Evolutionary conservation across 176 grass and related monocot genomes (phyloP).

Genomic region (Themeda triandra): DNA sequence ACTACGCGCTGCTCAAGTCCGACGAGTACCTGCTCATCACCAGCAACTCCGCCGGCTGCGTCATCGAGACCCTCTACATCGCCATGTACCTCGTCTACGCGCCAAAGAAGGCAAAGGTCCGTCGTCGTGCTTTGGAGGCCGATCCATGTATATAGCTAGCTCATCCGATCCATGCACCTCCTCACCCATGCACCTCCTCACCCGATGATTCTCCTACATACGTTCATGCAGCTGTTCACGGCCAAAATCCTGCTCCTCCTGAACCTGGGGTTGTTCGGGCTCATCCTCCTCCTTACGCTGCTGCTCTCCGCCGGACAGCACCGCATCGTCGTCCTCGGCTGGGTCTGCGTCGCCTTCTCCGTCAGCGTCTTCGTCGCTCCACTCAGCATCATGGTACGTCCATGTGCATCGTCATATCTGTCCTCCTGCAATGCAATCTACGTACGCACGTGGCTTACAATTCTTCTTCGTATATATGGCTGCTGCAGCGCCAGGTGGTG

Average conservation of each 20-base stretch:
- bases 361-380: slow-evolving; percentile 84
- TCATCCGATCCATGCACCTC: too few relatives aligned
- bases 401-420: too few relatives aligned
- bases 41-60: slow-evolving; percentile 66
- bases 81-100: slow-evolving; percentile 62
- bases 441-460: too few relatives aligned
- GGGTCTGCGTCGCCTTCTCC: slow-evolving; percentile 79
- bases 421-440: not conserved
- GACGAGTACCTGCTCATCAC: slow-evolving; percentile 64
- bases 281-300: slow-evolving; percentile 67
- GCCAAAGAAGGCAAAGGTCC: slow-evolving; percentile 47
- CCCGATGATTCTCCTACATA: too few relatives aligned
- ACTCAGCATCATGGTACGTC: slow-evolving; percentile 64
- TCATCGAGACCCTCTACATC: slow-evolving; percentile 88
- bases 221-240: slow-evolving; percentile 33
- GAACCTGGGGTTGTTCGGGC: slow-evolving; percentile 55
- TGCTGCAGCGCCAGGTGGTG: slow-evolving; percentile 66
- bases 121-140: too few relatives aligned
- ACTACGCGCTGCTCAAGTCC: slow-evolving; percentile 72
- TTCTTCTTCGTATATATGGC: too few relatives aligned
- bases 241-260: slow-evolving; percentile 59
- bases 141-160: too few relatives aligned
- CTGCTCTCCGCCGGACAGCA: slow-evolving; percentile 23
- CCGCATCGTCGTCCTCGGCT: slow-evolving; percentile 50
- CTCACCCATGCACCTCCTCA: too few relatives aligned